phyloP scores from a whole-genome alignment of 2,329 filamentous ascomycete species.

The Parastagonospora nodorum region DNA sequence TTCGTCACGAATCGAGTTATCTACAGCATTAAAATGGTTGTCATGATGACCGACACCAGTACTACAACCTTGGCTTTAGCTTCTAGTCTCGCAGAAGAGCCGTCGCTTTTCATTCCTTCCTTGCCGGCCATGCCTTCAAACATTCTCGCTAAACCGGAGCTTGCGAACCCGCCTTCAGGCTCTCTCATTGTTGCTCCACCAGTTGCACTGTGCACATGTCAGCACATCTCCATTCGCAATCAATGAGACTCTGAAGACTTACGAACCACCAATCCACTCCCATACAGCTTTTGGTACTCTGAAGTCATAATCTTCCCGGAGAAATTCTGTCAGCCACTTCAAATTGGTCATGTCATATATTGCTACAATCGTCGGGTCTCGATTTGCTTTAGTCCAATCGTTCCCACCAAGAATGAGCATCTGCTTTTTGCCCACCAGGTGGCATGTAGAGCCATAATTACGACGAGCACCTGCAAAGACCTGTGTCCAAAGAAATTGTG shows the following conservation, averaged over 20 bases:
- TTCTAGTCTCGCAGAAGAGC: too few species aligned
- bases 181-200: constrained; percentile 4
- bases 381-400: not conserved
- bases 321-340: constrained; percentile 3
- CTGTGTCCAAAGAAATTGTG: constrained; percentile 11
- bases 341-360: constrained; percentile 10
- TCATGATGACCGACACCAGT: too few species aligned
- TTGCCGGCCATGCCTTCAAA: not conserved
- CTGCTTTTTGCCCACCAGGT: constrained; percentile 7
- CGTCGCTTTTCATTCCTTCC: too few species aligned
- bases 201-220: not conserved
- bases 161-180: constrained; percentile 2
- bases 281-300: constrained; percentile 9
- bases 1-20: too few species aligned
- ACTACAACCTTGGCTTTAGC: too few species aligned
- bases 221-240: not conserved
- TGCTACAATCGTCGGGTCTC: not conserved
- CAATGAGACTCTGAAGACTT: not conserved
- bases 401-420: constrained; percentile 6
- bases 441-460: constrained; percentile 5
- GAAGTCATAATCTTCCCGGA: constrained; percentile 1
- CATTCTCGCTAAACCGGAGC: constrained; percentile 1
- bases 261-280: constrained; percentile 11
- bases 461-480: constrained; percentile 1
- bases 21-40: too few species aligned